A percentile compares a stretch with the other conserved stretches of the same genome.
Evolutionary conservation across 2,329 filamentous ascomycete species (phyloP).

Genomic region (Phaeoacremonium minimum): DNA sequence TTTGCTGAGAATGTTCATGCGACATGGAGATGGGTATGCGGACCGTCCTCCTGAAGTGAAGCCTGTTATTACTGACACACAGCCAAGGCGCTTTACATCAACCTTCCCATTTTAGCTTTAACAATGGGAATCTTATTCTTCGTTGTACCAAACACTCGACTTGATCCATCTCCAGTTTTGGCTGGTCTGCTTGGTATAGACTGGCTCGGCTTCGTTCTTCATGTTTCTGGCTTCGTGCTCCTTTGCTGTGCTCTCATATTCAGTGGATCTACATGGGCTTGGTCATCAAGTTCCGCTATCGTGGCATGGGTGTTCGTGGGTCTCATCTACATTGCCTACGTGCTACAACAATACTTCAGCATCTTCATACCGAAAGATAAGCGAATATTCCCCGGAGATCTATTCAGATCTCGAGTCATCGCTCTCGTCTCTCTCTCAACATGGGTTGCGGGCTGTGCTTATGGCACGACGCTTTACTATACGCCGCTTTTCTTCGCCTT

Average conservation of each 20-base stretch:
- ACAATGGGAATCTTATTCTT: conserved; percentile 38
- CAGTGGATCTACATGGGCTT: conserved; percentile 39
- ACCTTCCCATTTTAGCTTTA: conserved; percentile 34
- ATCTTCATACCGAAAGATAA: not conserved
- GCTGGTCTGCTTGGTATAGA: conserved; percentile 9
- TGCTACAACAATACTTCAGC: not conserved
- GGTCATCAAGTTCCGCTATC: not conserved
- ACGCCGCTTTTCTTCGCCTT: conserved; percentile 53
- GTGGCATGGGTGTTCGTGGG: not conserved
- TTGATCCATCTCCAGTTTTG: conserved; percentile 6
- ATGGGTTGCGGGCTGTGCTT: conserved; percentile 25
- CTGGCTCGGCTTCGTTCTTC: not conserved
- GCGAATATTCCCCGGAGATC: not conserved
- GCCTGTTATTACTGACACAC: not conserved
- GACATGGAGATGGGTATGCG: conserved; percentile 31
- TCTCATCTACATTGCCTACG: not conserved
- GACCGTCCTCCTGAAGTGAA: not conserved
- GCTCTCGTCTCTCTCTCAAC: conserved; percentile 16
- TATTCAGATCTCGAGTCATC: not conserved
- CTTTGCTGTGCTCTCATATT: conserved; percentile 44
- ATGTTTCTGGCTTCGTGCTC: conserved; percentile 22
- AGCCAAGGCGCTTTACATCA: conserved; percentile 46
- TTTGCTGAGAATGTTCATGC: conserved; percentile 26
- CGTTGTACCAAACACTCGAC: conserved; percentile 26
- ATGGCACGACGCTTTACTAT: conserved; percentile 43